A percentile compares a stretch with the other conserved stretches of the same genome.
These are phyloP conservation scores for Mycena leptocephala DNA, from an alignment of 768 basidiomycete species.

Conservation along the genomic window DNA sequence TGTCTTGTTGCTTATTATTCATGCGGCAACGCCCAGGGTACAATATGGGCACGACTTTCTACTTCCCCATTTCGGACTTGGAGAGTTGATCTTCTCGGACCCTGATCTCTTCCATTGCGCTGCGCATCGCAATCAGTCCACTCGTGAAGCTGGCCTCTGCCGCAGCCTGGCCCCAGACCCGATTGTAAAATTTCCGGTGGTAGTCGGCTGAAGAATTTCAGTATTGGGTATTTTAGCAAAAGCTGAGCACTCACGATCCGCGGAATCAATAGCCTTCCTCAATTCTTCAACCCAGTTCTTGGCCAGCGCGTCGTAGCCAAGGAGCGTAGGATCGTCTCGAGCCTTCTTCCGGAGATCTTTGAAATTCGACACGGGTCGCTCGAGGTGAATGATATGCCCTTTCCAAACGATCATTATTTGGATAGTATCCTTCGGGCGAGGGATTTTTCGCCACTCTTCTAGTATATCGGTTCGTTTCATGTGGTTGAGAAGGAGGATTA, in stretches of 20 bases:
- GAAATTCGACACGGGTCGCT: conserved; percentile 12
- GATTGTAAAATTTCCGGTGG: conserved; percentile 13
- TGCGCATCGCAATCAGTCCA: conserved; percentile 3
- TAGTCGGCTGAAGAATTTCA: conserved; percentile 8
- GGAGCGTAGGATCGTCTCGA: background rate
- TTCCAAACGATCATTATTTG: conserved; percentile 16
- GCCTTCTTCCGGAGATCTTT: conserved; percentile 6
- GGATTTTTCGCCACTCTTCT: conserved; percentile 5
- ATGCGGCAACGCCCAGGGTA: too few species aligned
- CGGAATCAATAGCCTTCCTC: conserved; percentile 21
- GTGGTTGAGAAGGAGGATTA: conserved; percentile 1
- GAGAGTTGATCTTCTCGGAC: conserved; percentile 1
- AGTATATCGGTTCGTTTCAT: conserved; percentile 11
- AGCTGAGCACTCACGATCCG: conserved; percentile 16
- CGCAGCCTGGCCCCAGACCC: conserved; percentile 10
- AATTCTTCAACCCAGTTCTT: conserved; percentile 22
- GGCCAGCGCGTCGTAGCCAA: conserved; percentile 11
- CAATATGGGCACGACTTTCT: too few species aligned
- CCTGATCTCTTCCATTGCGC: conserved; percentile 14
- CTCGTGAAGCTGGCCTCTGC: conserved; percentile 2
- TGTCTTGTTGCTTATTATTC: too few species aligned
- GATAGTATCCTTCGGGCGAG: conserved; percentile 10
- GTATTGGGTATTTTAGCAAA: background rate
- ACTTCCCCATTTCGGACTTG: too few species aligned
- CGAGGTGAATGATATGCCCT: conserved; percentile 12